A percentile compares a stretch with the other conserved stretches of the same genome.
phyloP scores from a whole-genome alignment of 768 basidiomycete genomes.

The Kwoniella botswanensis region DNA sequence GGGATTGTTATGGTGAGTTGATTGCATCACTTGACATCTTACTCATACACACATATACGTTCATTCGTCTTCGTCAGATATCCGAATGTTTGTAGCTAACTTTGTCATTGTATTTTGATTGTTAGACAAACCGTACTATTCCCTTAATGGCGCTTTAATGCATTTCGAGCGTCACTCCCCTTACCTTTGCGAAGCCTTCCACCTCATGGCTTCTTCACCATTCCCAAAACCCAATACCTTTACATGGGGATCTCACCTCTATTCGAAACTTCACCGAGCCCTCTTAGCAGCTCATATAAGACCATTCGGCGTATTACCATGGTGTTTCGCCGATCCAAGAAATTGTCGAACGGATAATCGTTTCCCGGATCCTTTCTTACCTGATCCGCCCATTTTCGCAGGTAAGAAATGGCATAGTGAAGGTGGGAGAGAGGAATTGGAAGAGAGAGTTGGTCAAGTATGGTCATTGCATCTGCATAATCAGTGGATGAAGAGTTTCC shows the following conservation, averaged over 20 bases:
- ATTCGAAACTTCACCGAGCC: slow-evolving; percentile 86
- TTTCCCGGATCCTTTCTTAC: slow-evolving; percentile 84
- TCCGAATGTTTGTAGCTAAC: too few species aligned
- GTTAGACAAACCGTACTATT: slow-evolving; percentile 72
- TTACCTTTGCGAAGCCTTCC: slow-evolving; percentile 95
- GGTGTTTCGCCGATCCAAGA: slow-evolving; percentile 90
- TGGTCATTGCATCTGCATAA: slow-evolving; percentile 94
- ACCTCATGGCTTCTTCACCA: slow-evolving; percentile 77
- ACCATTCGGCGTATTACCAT: slow-evolving; percentile 91
- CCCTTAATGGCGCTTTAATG: slow-evolving; percentile 93
- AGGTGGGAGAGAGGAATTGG: slow-evolving; percentile 60
- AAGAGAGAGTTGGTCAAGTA: slow-evolving; percentile 64
- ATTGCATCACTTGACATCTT: neutral
- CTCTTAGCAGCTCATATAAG: slow-evolving; percentile 73
- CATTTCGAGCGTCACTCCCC: slow-evolving; percentile 88
- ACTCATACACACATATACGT: too few species aligned
- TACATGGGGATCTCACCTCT: slow-evolving; percentile 92
- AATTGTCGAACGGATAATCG: slow-evolving; percentile 91
- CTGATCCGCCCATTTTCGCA: slow-evolving; percentile 67
- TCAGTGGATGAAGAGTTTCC: slow-evolving; percentile 90
- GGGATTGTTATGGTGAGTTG: slow-evolving; percentile 90
- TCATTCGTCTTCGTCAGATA: too few species aligned
- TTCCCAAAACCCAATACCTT: slow-evolving; percentile 78
- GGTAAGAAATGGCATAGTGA: slow-evolving; percentile 65
- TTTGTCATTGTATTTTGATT: neutral